Conservation (phyloP, 164 flowering plant species). For the Sextonia rubra region DNA sequence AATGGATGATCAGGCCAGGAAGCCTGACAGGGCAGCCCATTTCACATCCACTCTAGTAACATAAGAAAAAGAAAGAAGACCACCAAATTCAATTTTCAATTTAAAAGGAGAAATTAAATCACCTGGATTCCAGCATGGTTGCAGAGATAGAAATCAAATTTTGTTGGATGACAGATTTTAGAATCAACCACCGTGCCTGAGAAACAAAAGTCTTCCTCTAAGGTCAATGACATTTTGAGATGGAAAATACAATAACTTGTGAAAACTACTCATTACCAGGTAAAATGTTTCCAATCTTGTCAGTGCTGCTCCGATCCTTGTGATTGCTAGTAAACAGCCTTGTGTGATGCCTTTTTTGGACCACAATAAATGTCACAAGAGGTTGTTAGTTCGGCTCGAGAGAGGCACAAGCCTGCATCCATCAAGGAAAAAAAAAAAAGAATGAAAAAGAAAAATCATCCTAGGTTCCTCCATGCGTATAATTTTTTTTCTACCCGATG, state of each 20-base stretch:
- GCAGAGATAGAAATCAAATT: constrained; percentile 60
- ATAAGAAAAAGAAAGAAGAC: not conserved
- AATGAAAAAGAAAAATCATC: not conserved
- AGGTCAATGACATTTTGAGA: not conserved
- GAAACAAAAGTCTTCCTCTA: not conserved
- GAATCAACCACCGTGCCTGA: constrained; percentile 72
- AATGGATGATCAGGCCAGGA: not conserved
- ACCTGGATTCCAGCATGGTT: constrained; percentile 74
- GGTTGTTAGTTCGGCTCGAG: constrained; percentile 19
- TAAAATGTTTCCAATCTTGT: constrained; percentile 20
- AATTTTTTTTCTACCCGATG: not conserved
- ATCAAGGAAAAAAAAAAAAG: not conserved
- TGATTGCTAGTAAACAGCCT: constrained; percentile 16
- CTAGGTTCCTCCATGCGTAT: not conserved
- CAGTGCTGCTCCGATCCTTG: constrained; percentile 11
- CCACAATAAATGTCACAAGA: constrained; percentile 19
- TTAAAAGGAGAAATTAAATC: not conserved
- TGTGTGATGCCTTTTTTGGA: constrained; percentile 21
- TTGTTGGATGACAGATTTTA: constrained; percentile 59
- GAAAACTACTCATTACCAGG: constrained; percentile 13
- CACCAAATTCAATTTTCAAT: not conserved
- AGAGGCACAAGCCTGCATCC: constrained; percentile 26
- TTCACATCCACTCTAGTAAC: not conserved
- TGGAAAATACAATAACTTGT: not conserved
- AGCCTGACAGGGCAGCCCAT: not conserved